Evolutionary conservation across 805 yeast genomes (phyloP).

Genomic region (Wickerhamomyces strasburgensis): DNA sequence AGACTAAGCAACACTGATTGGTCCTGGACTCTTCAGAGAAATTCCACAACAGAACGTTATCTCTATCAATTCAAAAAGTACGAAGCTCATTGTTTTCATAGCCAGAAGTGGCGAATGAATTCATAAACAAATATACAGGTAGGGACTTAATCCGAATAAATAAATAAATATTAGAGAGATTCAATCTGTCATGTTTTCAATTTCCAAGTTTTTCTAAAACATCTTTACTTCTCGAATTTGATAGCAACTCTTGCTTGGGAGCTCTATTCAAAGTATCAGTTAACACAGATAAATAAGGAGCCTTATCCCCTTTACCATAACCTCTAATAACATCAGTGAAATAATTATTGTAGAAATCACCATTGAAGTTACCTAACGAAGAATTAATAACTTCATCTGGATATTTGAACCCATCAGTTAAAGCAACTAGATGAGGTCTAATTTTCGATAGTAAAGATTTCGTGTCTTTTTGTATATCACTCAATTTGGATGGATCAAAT

Average conservation of each 20-base stretch:
- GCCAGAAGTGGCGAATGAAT: no score
- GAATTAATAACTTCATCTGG: conserved; percentile 80
- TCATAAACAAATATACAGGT: no score
- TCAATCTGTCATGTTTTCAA: no score
- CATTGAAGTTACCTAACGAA: conserved; percentile 74
- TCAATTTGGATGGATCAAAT: conserved; percentile 44
- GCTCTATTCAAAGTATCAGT: conserved; percentile 35
- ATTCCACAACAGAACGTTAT: no score
- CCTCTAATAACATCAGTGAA: conserved; percentile 51
- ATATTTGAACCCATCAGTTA: conserved; percentile 80
- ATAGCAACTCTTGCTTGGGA: conserved; percentile 33
- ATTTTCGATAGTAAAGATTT: conserved; percentile 43
- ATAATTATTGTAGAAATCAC: conserved; percentile 79
- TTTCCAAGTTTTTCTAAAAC: conserved; percentile 28
- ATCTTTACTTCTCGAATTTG: conserved; percentile 27
- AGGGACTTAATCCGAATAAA: no score
- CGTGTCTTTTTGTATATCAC: conserved; percentile 38
- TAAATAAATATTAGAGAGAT: no score
- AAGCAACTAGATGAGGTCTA: conserved; percentile 66
- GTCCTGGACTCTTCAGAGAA: no score
- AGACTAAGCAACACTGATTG: no score
- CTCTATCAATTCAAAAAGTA: no score
- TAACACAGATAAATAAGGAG: conserved; percentile 44
- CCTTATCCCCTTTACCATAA: conserved; percentile 42
- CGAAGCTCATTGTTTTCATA: no score